Base-by-base conservation (phyloP, 129 eudicot genomes). In the Lactuca sativa region DNA sequence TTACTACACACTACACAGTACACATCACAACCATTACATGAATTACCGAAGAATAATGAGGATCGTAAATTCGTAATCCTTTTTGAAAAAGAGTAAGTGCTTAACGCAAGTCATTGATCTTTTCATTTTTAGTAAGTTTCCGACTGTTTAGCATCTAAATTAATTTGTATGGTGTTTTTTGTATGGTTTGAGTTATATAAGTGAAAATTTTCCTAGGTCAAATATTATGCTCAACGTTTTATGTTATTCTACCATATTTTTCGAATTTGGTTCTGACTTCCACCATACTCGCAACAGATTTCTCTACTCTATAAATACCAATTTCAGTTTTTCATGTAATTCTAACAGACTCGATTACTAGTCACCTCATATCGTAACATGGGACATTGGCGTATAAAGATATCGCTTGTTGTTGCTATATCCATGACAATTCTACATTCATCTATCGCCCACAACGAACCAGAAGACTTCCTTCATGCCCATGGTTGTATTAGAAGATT, bases 401-500 rank as follows among this genome's bases (percentile, higher is more conserved):
- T 54, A 40, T 43, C 18, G 47, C 59, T 77, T 13, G 21, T 69
- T 16, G 18, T 69, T 32, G 71, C 48, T 41, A 4, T 69, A 32
- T 62, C 66, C 25, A 30, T 75, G 43, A 62, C 63, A 4, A 34
- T 60, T 15, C 34, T 75, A 67, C 49, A 34, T 25, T 1, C 48
- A 59, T 57, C 75, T 16, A 59, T 25, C 1, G 84, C 84, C 16
- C 87, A 78, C 49, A 48, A 16, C 7, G 51, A 44, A 13, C 83
- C 69, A n/a, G 81, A 85, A 37, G 90, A 85, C 72, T 85, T 70
- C 11, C 55, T 85, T n/a, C 1, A 73, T 10, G 82, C 69, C n/a
- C 90, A 77, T 54, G 70, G 60, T 40, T 77, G 81, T 32, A 53
- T 62, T 44, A 55, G 81, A 62, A 52, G 14, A 62, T 70, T 77